phyloP scores from a whole-genome alignment of 1,284 basidiomycete genomes.

The Ganoderma sinense region DNA sequence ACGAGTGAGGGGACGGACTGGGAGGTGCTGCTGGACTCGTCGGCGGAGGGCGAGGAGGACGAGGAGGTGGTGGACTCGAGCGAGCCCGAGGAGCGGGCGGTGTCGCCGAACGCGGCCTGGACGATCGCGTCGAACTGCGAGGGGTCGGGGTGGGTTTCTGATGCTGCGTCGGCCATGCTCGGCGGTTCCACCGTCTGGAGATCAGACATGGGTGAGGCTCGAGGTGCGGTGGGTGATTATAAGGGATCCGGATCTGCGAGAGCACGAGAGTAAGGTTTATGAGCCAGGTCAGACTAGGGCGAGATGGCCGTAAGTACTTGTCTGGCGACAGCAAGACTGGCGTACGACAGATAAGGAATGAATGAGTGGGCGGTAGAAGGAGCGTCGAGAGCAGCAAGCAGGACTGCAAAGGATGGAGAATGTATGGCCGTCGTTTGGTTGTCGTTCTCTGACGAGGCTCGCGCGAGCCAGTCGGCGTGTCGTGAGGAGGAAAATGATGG shows the following conservation, averaged over 20 bases:
- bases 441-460: background rate
- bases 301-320: background rate
- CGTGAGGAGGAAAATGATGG: background rate
- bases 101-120: constrained; percentile 22
- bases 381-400: background rate
- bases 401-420: background rate
- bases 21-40: constrained; percentile 7
- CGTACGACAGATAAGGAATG: background rate
- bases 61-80: constrained; percentile 23
- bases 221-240: background rate
- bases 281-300: background rate
- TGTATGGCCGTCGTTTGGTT: background rate
- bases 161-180: background rate
- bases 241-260: background rate
- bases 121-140: constrained; percentile 23
- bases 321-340: too few relatives aligned
- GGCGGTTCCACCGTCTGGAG: background rate
- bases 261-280: background rate
- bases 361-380: background rate
- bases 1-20: constrained; percentile 13
- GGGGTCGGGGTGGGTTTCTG: constrained; percentile 9
- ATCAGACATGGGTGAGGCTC: background rate
- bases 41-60: constrained; percentile 6
- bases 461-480: background rate
- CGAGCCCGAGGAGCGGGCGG: constrained; percentile 29